Evolutionary conservation across 345 rosid species (phyloP), one percentile per base, ranked within the genome.

Genomic region (Microcos paniculata): DNA sequence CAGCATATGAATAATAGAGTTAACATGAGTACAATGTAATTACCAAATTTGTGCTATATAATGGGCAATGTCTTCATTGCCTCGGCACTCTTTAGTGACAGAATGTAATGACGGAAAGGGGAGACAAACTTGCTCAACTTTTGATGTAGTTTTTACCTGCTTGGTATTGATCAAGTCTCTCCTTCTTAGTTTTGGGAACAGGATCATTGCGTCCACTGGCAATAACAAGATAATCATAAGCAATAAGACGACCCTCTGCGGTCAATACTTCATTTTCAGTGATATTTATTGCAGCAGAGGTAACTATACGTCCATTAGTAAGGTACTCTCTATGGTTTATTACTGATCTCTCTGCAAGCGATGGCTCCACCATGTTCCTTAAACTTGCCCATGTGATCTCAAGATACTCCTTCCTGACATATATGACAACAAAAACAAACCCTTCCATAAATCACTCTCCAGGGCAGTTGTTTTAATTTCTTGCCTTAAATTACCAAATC

Each of bases 281-380:
- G 61, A 95, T 80, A 80, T 80, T 74, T 33, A 78, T 80, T 15
- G 94, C 98, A 18, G 82, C 62, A 46, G 99, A 93, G 21, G 87
- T 85, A 31, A 93, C 75, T 28, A 89, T 75, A 16, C 83, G 86
- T 6, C 93, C 98, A 19, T 87, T 83, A 11, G 83, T 77, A 43
- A 93, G 74, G 83, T 90, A 95, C 66, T 84, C 92, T 15, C 81
- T 82, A 66, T 93, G 98, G 84, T 91, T 81, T 51, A 95, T 83
- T 38, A 95, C 84, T 3, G 92, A 74, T 87, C 91, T 88, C 64
- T 90, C 84, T 0, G 86, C 98, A 84, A 91, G 87, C 0, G 91
- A 73, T 18, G 98, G 98, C 82, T 95, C 98, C 61, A 95, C 98
- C 94, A 84, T 88, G 18, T 88, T 78, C 85, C 98, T 93, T 85